A percentile compares a stretch with the other conserved stretches of the same genome.
Evolutionary conservation across 106 monocot species (phyloP).

Genomic region (Dioscorea alata): DNA sequence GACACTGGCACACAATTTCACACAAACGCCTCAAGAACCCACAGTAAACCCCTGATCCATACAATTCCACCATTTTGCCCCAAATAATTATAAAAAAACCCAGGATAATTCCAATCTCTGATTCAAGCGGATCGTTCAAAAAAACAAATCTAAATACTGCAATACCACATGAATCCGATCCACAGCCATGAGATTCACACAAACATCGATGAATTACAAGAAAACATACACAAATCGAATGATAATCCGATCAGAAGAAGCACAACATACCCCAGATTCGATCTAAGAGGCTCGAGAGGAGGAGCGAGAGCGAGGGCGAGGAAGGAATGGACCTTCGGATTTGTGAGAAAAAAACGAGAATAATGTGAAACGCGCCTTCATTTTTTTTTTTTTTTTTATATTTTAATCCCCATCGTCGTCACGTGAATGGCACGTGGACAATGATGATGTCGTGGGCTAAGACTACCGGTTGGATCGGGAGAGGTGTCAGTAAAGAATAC

Average conservation of each 20-base stretch:
- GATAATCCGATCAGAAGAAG: background rate
- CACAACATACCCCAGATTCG: slow-evolving; percentile 6
- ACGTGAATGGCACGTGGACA: background rate
- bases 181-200: background rate
- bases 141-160: too few species aligned
- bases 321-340: background rate
- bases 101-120: too few species aligned
- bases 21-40: background rate
- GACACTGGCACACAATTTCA: background rate
- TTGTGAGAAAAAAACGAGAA: background rate
- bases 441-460: background rate
- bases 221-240: too few species aligned
- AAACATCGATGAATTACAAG: too few species aligned
- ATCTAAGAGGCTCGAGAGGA: background rate
- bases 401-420: background rate
- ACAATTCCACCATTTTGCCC: too few species aligned
- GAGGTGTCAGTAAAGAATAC: background rate
- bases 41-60: too few species aligned
- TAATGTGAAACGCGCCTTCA: background rate
- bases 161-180: too few species aligned
- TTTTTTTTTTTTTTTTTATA: background rate
- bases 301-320: background rate
- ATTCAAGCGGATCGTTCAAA: too few species aligned
- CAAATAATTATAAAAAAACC: too few species aligned
- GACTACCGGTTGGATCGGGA: background rate